Evolutionary conservation across 2,329 filamentous ascomycete genomes (phyloP).

Genomic region (Trichoderma simmonsii): DNA sequence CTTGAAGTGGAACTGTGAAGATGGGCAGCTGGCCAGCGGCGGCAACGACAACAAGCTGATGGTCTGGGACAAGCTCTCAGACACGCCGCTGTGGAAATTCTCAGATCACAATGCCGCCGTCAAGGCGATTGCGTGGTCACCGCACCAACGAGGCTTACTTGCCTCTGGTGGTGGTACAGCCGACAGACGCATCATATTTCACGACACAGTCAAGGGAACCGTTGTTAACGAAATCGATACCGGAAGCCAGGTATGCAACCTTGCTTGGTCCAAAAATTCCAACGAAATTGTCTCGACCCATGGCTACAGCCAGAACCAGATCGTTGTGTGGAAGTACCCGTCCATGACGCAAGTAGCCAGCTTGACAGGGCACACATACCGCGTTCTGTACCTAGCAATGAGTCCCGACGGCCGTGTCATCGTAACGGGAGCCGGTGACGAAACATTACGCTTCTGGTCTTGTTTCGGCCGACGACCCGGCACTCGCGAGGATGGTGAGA

Average conservation of each 20-base stretch:
- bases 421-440: constrained; percentile 93
- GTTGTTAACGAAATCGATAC: constrained; percentile 89
- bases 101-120: constrained; percentile 93
- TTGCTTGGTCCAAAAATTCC: constrained; percentile 95
- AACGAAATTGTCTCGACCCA: constrained; percentile 97
- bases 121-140: constrained; percentile 97
- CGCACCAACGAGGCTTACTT: constrained; percentile 90
- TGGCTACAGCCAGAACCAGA: constrained; percentile 96
- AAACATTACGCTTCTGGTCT: constrained; percentile 95
- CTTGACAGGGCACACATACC: constrained; percentile 92
- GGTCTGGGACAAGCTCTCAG: constrained; percentile 96
- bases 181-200: constrained; percentile 95
- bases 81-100: constrained; percentile 90
- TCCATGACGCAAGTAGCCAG: constrained; percentile 96
- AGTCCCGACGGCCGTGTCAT: constrained; percentile 92
- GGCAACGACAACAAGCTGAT: constrained; percentile 99
- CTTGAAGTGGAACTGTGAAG: constrained; percentile 93
- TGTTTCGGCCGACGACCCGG: constrained; percentile 83
- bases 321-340: constrained; percentile 99
- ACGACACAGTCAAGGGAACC: constrained; percentile 85
- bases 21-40: constrained; percentile 89
- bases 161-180: constrained; percentile 94
- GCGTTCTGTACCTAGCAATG: constrained; percentile 95
- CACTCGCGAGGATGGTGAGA: constrained; percentile 64
- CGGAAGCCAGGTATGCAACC: constrained; percentile 96